Evolutionary conservation across 73 alveolate genomes (phyloP).

Genomic region (Stentor coeruleus): DNA sequence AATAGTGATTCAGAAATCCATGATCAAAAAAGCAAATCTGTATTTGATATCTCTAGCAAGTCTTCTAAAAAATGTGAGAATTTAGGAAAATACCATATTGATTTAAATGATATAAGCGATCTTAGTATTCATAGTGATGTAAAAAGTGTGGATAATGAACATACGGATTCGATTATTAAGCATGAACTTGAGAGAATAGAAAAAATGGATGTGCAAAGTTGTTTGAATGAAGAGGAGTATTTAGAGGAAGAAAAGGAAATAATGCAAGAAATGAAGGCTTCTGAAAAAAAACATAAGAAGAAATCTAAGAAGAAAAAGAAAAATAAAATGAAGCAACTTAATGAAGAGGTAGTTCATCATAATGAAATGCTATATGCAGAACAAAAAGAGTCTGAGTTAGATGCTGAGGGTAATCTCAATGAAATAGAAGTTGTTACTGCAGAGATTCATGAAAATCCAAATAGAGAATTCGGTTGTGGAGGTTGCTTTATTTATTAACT

Average conservation of each 20-base stretch:
- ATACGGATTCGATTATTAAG: not conserved
- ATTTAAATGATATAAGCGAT: not conserved
- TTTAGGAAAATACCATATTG: not conserved
- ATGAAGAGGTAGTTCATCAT: not conserved
- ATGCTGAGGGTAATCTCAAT: not conserved
- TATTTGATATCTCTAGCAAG: no score
- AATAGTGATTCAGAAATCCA: not conserved
- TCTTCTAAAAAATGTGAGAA: no score
- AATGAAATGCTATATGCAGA: not conserved
- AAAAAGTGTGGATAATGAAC: not conserved
- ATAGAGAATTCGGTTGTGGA: no score
- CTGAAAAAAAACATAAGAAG: no score
- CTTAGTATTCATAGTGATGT: not conserved
- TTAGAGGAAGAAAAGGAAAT: not conserved
- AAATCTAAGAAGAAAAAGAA: not conserved
- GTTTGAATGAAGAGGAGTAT: not conserved
- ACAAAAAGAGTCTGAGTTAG: not conserved
- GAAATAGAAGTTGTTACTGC: not conserved
- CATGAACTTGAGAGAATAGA: not conserved
- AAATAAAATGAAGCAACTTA: not conserved
- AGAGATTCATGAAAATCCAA: not conserved
- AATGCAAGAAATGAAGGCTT: not conserved
- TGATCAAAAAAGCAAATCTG: not conserved
- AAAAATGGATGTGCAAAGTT: no score
- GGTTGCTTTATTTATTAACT: no score